Evolutionary conservation across 2,329 filamentous ascomycete genomes (phyloP).

Genomic region (Ampelomyces quisqualis): DNA sequence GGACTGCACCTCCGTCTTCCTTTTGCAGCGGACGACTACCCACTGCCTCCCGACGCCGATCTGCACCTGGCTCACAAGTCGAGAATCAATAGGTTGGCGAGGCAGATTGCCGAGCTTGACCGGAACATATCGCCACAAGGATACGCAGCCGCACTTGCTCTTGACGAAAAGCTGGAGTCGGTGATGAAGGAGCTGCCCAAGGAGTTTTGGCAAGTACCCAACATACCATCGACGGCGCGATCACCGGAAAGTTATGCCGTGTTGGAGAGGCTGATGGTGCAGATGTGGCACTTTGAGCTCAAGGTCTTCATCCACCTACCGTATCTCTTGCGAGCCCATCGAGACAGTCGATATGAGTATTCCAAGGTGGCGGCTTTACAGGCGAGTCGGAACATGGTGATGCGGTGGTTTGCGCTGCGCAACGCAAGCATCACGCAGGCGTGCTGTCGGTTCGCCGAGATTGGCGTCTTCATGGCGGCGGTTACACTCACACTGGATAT

Average conservation of each 20-base stretch:
- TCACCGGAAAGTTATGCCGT: constrained; percentile 31
- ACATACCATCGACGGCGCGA: constrained; percentile 36
- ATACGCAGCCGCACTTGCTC: constrained; percentile 33
- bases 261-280: constrained; percentile 34
- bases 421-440: constrained; percentile 40
- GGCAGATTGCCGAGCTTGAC: constrained; percentile 34
- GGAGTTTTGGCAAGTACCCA: constrained; percentile 42
- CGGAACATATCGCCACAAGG: constrained; percentile 32
- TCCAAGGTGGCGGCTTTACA: constrained; percentile 39
- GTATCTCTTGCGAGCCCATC: constrained; percentile 33
- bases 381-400: constrained; percentile 38
- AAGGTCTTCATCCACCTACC: constrained; percentile 42
- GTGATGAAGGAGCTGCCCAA: constrained; percentile 33
- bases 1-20: constrained; percentile 40
- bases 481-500: constrained; percentile 41
- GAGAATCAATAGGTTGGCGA: constrained; percentile 24
- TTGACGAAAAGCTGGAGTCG: constrained; percentile 37
- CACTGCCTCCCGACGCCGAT: constrained; percentile 20
- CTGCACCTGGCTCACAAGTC: constrained; percentile 26
- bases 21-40: constrained; percentile 38
- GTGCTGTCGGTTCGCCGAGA: constrained; percentile 37
- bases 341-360: constrained; percentile 38
- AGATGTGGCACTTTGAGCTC: constrained; percentile 41
- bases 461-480: constrained; percentile 40
- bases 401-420: constrained; percentile 42